These are phyloP conservation scores for Mortierella sp. DNA, from an alignment of 371 early-diverging fungal genomes.

Conservation along the genomic window DNA sequence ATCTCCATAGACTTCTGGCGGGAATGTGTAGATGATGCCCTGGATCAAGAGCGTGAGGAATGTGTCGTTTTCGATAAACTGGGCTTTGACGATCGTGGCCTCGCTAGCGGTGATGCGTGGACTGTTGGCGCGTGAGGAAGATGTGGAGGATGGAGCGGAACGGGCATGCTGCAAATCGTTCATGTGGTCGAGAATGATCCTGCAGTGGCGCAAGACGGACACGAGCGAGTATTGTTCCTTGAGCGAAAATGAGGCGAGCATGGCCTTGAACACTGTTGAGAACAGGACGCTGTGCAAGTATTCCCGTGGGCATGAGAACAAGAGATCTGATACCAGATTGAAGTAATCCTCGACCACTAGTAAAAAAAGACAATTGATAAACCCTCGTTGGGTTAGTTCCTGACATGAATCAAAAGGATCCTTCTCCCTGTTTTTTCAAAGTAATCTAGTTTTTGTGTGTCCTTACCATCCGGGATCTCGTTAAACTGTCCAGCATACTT, in stretches of 20 bases:
- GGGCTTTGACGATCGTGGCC: slow-evolving; percentile 47
- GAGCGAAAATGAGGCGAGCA: slow-evolving; percentile 67
- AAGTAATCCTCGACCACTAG: slow-evolving; percentile 79
- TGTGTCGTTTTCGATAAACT: slow-evolving; percentile 55
- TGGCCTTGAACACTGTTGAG: slow-evolving; percentile 70
- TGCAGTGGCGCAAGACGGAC: slow-evolving; percentile 65
- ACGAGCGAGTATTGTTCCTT: slow-evolving; percentile 70
- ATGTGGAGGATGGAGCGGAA: not conserved
- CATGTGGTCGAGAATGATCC: slow-evolving; percentile 52
- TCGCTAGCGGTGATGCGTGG: slow-evolving; percentile 51
- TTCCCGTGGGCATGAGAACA: slow-evolving; percentile 67
- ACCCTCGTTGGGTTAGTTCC: too few species aligned
- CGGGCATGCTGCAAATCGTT: slow-evolving; percentile 48
- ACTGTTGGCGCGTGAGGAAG: slow-evolving; percentile 35
- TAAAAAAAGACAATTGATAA: slow-evolving; percentile 7
- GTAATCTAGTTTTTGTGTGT: too few species aligned
- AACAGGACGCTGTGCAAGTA: slow-evolving; percentile 65
- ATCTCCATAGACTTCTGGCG: slow-evolving; percentile 60
- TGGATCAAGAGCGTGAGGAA: slow-evolving; percentile 57
- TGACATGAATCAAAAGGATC: too few species aligned
- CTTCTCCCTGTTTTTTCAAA: too few species aligned
- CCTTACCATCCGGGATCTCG: slow-evolving; percentile 74
- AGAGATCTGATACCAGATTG: slow-evolving; percentile 61
- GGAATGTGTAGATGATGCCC: slow-evolving; percentile 61
- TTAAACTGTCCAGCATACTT: slow-evolving; percentile 58